Evolutionary conservation across 2,329 filamentous ascomycete species (phyloP).

Genomic region (Ophiostoma piceae): DNA sequence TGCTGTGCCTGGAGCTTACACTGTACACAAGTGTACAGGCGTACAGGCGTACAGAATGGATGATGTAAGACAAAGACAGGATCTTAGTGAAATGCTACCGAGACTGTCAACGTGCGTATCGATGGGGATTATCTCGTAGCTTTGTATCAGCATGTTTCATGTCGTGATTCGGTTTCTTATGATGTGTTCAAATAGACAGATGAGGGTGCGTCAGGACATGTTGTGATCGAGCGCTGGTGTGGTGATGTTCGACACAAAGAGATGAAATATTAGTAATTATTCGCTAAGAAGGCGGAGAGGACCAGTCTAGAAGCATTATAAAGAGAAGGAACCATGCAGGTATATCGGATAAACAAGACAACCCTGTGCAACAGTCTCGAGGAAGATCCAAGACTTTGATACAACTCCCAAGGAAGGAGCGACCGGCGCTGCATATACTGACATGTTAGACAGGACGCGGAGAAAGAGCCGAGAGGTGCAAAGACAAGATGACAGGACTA

Average conservation of each 20-base stretch:
- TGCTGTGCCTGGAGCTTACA: not conserved
- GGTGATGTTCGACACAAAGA: not conserved
- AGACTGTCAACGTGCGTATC: not conserved
- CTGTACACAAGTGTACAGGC: too few species aligned
- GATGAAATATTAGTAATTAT: not conserved
- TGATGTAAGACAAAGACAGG: not conserved
- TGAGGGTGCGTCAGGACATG: too few species aligned
- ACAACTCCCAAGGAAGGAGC: constrained; percentile 4
- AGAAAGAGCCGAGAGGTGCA: not conserved
- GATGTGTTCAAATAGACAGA: too few species aligned
- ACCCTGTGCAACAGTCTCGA: not conserved
- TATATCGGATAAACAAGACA: not conserved
- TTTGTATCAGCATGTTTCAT: too few species aligned
- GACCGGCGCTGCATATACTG: not conserved
- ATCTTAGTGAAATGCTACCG: not conserved
- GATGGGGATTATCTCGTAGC: not conserved
- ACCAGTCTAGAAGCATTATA: not conserved
- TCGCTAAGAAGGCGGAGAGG: not conserved
- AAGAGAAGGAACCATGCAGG: not conserved
- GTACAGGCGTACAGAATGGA: not conserved
- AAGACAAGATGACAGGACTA: not conserved
- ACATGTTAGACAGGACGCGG: not conserved
- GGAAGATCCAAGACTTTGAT: too few species aligned
- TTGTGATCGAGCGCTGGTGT: not conserved
- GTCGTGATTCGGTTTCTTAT: too few species aligned